Percentiles rank a stretch among this genome's conserved stretches.
Evolutionary conservation across 1,284 basidiomycete species (phyloP).

Genomic region (Somion occarium): DNA sequence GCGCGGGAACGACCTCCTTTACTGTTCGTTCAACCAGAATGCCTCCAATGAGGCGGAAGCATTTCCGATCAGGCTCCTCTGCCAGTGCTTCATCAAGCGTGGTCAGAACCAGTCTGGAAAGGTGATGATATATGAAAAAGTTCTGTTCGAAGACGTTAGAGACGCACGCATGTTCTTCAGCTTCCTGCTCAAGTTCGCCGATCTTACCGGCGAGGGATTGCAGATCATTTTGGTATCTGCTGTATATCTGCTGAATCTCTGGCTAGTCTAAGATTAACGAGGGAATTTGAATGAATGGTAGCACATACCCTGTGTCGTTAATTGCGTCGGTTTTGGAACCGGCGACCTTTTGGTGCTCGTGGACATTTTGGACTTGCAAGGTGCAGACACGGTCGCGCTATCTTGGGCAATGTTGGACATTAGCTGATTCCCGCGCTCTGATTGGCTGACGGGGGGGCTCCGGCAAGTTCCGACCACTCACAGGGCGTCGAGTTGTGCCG

Average conservation of each 20-base stretch:
- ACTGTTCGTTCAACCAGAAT: conserved; percentile 96
- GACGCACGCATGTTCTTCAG: conserved; percentile 81
- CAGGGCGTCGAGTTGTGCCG: conserved; percentile 32
- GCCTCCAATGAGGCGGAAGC: conserved; percentile 95
- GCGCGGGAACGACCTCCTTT: conserved; percentile 87
- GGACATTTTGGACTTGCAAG: background rate
- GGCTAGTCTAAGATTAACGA: conserved; percentile 39
- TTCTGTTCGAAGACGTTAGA: background rate
- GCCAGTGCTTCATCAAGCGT: conserved; percentile 79
- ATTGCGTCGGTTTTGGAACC: conserved; percentile 38
- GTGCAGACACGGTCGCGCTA: background rate
- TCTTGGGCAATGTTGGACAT: background rate
- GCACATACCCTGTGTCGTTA: conserved; percentile 67
- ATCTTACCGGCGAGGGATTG: conserved; percentile 88
- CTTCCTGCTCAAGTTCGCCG: conserved; percentile 88
- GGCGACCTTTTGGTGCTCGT: conserved; percentile 36
- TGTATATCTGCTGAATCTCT: conserved; percentile 78
- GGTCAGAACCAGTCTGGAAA: conserved; percentile 78
- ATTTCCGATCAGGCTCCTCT: conserved; percentile 86
- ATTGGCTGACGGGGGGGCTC: conserved; percentile 45
- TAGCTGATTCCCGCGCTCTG: conserved; percentile 37
- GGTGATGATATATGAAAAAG: background rate
- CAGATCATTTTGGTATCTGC: conserved; percentile 77
- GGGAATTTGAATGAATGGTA: conserved; percentile 7
- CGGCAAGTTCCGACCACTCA: conserved; percentile 24